Evolutionary conservation across 768 basidiomycete genomes (phyloP), one percentile per base, ranked within the genome.

Genomic region (Termitomyces sp.): DNA sequence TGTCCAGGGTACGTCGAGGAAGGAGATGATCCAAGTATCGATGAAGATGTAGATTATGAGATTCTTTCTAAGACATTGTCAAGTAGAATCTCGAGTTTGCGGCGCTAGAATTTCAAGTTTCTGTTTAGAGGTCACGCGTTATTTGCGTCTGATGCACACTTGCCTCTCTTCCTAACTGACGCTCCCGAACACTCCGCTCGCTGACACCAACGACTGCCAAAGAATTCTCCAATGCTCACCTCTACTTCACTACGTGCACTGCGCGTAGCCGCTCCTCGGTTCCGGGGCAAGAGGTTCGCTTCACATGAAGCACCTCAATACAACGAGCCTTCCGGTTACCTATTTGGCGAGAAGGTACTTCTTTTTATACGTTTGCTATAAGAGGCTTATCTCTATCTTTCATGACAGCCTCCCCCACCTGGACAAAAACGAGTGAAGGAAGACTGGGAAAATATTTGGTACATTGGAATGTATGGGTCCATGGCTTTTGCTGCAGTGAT

Each of bases 381-480:
- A n/a, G 19, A 54, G 39, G 34, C 43, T 46, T 40, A 48, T 50
- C 30, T 32, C 35, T 51, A 50, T 47, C 43, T 46, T 42, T n/a
- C 14, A 19, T 43, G 61, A 27, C 56, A 93, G 91, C 90, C 91
- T 6, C 83, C 77, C 45, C 79, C 86, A 32, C 82, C 86, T 3
- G 91, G 91, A 10, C 85, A 91, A 72, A 95, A 91, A 69, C 81
- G 94, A 66, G 83, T 87, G 67, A 88, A 87, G 69, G 91, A 95
- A 69, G 82, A 86, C 23, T 97, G 94, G 94, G 94, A 97, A 76
- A 85, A 80, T 61, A 78, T 91, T 40, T 97, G 92, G 89, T 91
- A 91, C 66, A 69, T 85, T 59, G 94, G 94, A 32, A 94, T 97
- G 90, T 94, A 90, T 66, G 94, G 94, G 34, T 76, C 84, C 12